Percentiles rank a stretch among this genome's conserved stretches.
These are phyloP conservation scores for Globisporangium rhizosaccharum DNA, from an alignment of 352 stramenopile species.

Conservation along the genomic window DNA sequence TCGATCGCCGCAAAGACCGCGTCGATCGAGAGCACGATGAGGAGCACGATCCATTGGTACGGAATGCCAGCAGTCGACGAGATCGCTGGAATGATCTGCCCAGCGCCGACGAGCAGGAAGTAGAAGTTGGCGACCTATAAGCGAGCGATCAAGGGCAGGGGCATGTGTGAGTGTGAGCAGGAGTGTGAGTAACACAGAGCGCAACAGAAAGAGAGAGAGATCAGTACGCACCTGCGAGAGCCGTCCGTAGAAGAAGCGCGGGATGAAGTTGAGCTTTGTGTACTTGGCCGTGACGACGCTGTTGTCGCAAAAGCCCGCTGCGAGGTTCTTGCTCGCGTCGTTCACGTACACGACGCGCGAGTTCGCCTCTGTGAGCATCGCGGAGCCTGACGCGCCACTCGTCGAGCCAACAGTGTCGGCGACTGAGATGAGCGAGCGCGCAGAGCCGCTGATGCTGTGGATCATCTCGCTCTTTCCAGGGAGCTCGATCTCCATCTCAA, in stretches of 20 bases:
- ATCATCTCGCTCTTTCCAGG: not conserved
- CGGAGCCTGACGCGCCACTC: not conserved
- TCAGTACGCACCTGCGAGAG: constrained; percentile 56
- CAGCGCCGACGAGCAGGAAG: constrained; percentile 83
- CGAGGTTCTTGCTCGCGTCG: constrained; percentile 41
- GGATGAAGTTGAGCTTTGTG: constrained; percentile 84
- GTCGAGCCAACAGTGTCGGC: constrained; percentile 1
- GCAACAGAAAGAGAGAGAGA: not conserved
- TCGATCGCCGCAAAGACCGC: constrained; percentile 84
- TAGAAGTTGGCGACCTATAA: constrained; percentile 80
- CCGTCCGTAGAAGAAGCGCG: constrained; percentile 77
- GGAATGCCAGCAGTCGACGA: constrained; percentile 81
- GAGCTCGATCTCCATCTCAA: not conserved
- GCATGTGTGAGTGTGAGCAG: not conserved
- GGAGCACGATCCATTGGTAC: constrained; percentile 84
- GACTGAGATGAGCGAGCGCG: constrained; percentile 12
- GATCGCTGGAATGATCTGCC: constrained; percentile 83
- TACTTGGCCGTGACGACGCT: constrained; percentile 83
- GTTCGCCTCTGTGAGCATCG: constrained; percentile 33
- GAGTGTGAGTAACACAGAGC: not conserved
- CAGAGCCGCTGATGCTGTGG: constrained; percentile 1
- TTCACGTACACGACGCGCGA: constrained; percentile 76
- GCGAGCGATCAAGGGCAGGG: not conserved
- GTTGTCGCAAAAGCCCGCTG: constrained; percentile 70
- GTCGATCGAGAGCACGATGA: constrained; percentile 80